Conservation (phyloP, 2,329 filamentous ascomycete species). For the Endoconidiophora polonica region DNA sequence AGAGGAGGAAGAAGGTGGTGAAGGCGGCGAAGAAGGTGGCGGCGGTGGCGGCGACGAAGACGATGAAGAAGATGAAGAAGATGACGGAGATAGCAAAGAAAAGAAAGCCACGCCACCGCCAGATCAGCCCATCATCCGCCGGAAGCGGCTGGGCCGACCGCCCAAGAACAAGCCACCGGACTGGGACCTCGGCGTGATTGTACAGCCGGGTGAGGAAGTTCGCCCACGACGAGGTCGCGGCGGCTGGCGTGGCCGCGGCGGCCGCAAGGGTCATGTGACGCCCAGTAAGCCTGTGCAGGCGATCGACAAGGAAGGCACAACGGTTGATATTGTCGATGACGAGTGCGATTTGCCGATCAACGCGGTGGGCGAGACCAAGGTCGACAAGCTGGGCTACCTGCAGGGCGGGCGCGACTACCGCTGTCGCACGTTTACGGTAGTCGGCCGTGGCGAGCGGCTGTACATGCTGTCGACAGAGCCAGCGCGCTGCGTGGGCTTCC, state of each 20-base stretch:
- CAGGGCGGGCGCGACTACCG: conserved; percentile 78
- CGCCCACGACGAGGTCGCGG: conserved; percentile 50
- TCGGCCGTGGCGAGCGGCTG: conserved; percentile 63
- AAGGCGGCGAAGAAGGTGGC: conserved; percentile 17
- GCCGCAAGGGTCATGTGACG: conserved; percentile 48
- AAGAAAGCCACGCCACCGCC: conserved; percentile 32
- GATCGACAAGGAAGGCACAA: conserved; percentile 85
- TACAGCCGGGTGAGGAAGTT: conserved; percentile 32
- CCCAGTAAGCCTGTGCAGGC: conserved; percentile 68
- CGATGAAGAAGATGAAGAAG: conserved; percentile 22
- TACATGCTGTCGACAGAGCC: conserved; percentile 99
- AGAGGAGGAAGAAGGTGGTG: conserved; percentile 11
- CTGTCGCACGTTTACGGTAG: conserved; percentile 85
- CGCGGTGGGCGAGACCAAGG: conserved; percentile 76
- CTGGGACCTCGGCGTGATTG: conserved; percentile 49
- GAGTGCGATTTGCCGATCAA: conserved; percentile 83
- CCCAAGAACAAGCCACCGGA: conserved; percentile 72
- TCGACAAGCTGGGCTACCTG: conserved; percentile 75
- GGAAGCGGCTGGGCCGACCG: conserved; percentile 67
- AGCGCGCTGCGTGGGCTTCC: conserved; percentile 87
- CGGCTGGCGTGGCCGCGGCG: conserved; percentile 54
- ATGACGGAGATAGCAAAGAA: conserved; percentile 24
- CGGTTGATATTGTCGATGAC: conserved; percentile 78
- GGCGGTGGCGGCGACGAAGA: conserved; percentile 34
- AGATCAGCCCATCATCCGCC: conserved; percentile 44